phyloP scores from a whole-genome alignment of 306 rosid species.

The Oxytropis ochrocephala region DNA sequence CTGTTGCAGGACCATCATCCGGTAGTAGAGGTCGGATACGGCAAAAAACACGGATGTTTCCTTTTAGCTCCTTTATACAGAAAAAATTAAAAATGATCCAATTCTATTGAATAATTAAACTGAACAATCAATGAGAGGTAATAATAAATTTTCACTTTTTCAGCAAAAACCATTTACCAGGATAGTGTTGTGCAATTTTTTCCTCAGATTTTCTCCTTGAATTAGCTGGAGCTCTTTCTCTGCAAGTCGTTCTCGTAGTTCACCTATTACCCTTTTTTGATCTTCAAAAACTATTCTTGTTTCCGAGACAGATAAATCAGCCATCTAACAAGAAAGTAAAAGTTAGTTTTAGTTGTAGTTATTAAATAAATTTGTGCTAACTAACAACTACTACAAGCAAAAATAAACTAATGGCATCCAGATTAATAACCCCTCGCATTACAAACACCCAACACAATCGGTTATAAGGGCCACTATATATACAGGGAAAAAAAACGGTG shows the following conservation, averaged over 20 bases:
- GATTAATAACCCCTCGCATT: no score
- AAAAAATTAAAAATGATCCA: background rate
- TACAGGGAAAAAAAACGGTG: background rate
- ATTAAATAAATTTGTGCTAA: background rate
- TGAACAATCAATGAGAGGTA: background rate
- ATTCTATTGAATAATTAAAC: background rate
- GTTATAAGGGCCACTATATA: background rate
- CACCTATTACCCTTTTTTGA: conserved; percentile 42
- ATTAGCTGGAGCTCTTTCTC: conserved; percentile 59
- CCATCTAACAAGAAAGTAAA: conserved; percentile 37
- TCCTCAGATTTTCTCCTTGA: conserved; percentile 79
- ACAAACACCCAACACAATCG: background rate
- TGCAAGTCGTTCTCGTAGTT: conserved; percentile 53
- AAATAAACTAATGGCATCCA: background rate
- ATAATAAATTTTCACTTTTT: background rate
- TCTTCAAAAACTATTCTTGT: conserved; percentile 53
- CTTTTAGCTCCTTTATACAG: conserved; percentile 69
- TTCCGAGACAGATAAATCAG: conserved; percentile 56
- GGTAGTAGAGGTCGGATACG: conserved; percentile 89
- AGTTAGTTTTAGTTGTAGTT: background rate
- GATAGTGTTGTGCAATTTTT: conserved; percentile 80
- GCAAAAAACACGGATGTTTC: conserved; percentile 92
- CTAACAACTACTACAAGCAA: background rate
- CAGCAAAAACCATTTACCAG: conserved; percentile 36
- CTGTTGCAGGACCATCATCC: conserved; percentile 62